A percentile compares a stretch with the other conserved stretches of the same genome.
Conservation (phyloP, 2,329 filamentous ascomycete species). For the Biscogniauxia sp. region DNA sequence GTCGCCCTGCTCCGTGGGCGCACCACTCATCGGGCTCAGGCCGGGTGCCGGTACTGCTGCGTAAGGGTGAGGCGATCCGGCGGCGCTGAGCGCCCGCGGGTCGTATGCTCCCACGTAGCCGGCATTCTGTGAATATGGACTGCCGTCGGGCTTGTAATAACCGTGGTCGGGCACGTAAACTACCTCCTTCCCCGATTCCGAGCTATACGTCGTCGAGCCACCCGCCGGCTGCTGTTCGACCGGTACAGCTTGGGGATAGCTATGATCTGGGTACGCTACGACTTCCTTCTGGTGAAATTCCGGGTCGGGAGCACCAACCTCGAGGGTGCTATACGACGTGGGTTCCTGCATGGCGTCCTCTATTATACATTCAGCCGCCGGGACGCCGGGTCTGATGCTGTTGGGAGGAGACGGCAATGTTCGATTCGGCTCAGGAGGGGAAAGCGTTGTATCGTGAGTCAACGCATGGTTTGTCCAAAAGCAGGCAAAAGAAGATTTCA, state of each 20-base stretch:
- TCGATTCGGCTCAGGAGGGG: slow-evolving; percentile 8
- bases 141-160: slow-evolving; percentile 7
- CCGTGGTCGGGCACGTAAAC: slow-evolving; percentile 4
- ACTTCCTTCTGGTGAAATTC: slow-evolving; percentile 20
- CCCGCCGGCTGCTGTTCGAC: slow-evolving; percentile 12
- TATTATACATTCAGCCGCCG: not conserved
- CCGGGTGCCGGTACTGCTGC: not conserved
- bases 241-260: slow-evolving; percentile 18
- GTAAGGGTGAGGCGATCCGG: not conserved
- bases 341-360: slow-evolving; percentile 15
- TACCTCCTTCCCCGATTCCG: slow-evolving; percentile 20
- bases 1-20: slow-evolving; percentile 2
- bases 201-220: slow-evolving; percentile 13
- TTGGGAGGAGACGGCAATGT: slow-evolving; percentile 3
- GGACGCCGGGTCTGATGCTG: slow-evolving; percentile 9
- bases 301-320: slow-evolving; percentile 15
- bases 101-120: not conserved
- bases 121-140: not conserved
- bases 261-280: slow-evolving; percentile 18
- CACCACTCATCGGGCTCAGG: slow-evolving; percentile 1
- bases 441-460: not conserved
- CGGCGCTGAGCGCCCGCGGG: not conserved
- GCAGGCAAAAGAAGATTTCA: not conserved
- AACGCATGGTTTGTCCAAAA: not conserved
- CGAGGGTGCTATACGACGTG: slow-evolving; percentile 17